phyloP scores from a whole-genome alignment of 805 yeast species.

The Lipomyces mesembrius region DNA sequence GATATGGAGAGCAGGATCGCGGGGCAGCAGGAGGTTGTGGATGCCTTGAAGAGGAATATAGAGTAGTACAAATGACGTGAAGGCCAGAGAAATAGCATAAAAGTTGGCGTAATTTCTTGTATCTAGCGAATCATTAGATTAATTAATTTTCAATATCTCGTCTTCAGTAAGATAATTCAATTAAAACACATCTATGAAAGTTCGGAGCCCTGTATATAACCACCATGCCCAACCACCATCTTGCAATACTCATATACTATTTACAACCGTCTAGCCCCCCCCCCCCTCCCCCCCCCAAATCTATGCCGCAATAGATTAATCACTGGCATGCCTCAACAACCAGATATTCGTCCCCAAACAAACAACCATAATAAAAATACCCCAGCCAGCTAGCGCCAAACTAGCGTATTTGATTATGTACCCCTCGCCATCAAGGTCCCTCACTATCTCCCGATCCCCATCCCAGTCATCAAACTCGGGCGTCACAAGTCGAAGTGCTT shows the following conservation, averaged over 20 bases:
- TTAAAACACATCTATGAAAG: too few species aligned
- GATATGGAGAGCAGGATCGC: constrained; percentile 19
- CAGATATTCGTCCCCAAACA: constrained; percentile 54
- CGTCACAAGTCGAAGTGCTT: constrained; percentile 17
- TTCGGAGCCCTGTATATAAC: neutral
- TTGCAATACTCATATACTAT: neutral
- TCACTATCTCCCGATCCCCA: constrained; percentile 14
- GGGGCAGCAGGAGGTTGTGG: constrained; percentile 19
- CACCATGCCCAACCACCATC: too few species aligned
- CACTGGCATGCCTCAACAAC: constrained; percentile 10
- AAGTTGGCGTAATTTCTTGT: too few species aligned
- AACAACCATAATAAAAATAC: constrained; percentile 69
- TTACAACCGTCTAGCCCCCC: neutral
- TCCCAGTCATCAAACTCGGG: constrained; percentile 32
- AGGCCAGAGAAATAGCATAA: too few species aligned
- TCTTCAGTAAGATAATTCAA: too few species aligned
- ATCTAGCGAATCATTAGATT: neutral
- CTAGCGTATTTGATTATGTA: constrained; percentile 53
- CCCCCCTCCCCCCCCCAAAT: too few species aligned
- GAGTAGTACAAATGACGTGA: neutral
- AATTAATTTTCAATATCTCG: neutral
- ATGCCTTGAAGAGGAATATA: constrained; percentile 7
- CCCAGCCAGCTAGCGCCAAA: constrained; percentile 66
- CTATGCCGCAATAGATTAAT: neutral
- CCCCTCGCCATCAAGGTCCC: constrained; percentile 30